A percentile compares a stretch with the other conserved stretches of the same genome.
phyloP scores from a whole-genome alignment of 441 rosid species.

The Omphalea diandra region DNA sequence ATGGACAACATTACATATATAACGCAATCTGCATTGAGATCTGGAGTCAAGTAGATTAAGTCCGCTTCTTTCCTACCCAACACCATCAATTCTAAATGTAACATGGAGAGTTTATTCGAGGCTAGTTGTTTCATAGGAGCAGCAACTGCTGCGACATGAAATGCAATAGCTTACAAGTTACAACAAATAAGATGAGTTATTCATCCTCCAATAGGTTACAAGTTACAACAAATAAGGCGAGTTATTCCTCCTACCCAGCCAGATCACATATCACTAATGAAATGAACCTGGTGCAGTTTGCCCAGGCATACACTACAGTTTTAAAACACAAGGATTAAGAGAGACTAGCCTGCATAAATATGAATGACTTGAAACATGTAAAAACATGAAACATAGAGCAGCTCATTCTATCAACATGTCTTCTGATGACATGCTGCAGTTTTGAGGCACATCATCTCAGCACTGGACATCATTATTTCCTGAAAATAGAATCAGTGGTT shows the following conservation, averaged over 20 bases:
- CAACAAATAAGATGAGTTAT: not conserved
- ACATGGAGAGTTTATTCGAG: not conserved
- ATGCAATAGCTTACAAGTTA: not conserved
- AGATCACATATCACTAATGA: not conserved
- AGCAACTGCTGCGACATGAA: constrained; percentile 6
- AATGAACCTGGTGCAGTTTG: not conserved
- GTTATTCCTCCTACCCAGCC: not conserved
- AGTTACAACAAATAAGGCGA: not conserved
- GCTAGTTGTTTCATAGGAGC: constrained; percentile 4
- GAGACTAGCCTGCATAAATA: not conserved
- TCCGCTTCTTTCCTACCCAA: not conserved
- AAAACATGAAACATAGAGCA: not conserved
- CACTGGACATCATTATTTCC: not conserved
- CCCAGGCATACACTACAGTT: not conserved
- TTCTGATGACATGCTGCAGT: not conserved
- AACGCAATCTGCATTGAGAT: constrained; percentile 2
- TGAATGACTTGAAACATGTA: not conserved
- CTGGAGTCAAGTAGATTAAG: not conserved
- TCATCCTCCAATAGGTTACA: not conserved
- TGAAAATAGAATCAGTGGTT: not conserved
- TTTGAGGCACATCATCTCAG: not conserved
- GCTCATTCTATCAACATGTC: not conserved
- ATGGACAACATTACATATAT: no score
- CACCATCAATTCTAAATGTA: not conserved
- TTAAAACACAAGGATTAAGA: not conserved